These are phyloP conservation scores for Dothidotthia symphoricarpi DNA, from an alignment of 2,329 filamentous ascomycete genomes.

Conservation along the genomic window DNA sequence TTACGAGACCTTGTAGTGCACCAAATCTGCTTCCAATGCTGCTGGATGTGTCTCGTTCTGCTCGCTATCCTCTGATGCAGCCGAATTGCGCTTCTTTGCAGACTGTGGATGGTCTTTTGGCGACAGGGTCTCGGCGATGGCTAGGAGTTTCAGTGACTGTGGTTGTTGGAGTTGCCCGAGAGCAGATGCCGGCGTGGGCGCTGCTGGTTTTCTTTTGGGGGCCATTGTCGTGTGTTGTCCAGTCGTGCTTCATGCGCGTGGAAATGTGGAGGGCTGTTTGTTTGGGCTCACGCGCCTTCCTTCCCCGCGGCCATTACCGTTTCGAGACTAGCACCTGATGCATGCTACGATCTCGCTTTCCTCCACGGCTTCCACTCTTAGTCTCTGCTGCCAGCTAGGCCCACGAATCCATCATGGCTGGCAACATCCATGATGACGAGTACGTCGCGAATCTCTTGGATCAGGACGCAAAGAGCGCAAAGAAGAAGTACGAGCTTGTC, in stretches of 20 bases:
- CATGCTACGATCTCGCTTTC: constrained; percentile 4
- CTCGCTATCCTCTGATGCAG: constrained; percentile 69
- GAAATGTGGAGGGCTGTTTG: constrained; percentile 25
- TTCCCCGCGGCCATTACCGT: constrained; percentile 19
- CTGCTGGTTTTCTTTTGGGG: constrained; percentile 23
- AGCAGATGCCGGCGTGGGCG: constrained; percentile 29
- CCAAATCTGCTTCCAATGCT: constrained; percentile 76
- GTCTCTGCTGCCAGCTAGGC: too few relatives aligned
- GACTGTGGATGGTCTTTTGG: constrained; percentile 48
- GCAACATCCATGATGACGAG: constrained; percentile 59
- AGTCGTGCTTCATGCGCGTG: constrained; percentile 1
- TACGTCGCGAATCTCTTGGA: constrained; percentile 78
- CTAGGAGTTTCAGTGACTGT: constrained; percentile 68
- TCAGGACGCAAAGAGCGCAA: constrained; percentile 73
- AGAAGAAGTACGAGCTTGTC: constrained; percentile 70
- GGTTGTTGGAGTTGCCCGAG: constrained; percentile 58
- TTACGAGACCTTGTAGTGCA: constrained; percentile 70
- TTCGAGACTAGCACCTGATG: constrained; percentile 11
- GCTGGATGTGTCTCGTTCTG: constrained; percentile 65
- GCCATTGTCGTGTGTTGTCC: constrained; percentile 21
- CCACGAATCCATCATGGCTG: constrained; percentile 21
- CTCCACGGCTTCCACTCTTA: constrained; percentile 1
- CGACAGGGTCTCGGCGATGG: constrained; percentile 72
- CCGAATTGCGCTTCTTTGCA: constrained; percentile 45
- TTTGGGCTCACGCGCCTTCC: constrained; percentile 22